Percentiles rank a stretch among this genome's conserved stretches.
These are phyloP conservation scores for Coemansia sp. DNA, from an alignment of 192 early-diverging fungal genomes.

Conservation along the genomic window DNA sequence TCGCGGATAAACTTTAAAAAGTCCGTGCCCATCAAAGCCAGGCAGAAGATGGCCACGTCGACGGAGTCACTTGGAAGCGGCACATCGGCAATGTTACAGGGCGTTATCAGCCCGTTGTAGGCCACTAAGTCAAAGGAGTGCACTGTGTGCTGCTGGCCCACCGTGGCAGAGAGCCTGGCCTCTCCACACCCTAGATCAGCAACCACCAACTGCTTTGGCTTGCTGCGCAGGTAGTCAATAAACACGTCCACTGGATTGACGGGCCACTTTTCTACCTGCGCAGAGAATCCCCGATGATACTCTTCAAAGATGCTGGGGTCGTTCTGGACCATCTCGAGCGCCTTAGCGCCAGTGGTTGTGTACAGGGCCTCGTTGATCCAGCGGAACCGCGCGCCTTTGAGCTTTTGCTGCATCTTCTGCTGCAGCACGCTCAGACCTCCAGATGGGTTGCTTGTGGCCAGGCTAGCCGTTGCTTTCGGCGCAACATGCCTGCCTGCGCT, in stretches of 20 bases:
- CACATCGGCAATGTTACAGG: constrained; percentile 91
- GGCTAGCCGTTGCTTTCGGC: neutral
- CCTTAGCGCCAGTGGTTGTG: constrained; percentile 74
- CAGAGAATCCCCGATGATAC: constrained; percentile 93
- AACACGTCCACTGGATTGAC: constrained; percentile 89
- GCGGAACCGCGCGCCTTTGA: constrained; percentile 75
- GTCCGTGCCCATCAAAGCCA: constrained; percentile 97
- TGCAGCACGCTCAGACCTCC: constrained; percentile 37
- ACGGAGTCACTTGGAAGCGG: constrained; percentile 65
- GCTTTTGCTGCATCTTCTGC: constrained; percentile 67
- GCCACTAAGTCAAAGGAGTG: constrained; percentile 89
- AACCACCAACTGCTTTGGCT: constrained; percentile 48
- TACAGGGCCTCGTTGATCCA: constrained; percentile 97
- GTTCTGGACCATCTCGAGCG: constrained; percentile 73
- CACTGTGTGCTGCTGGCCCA: constrained; percentile 63
- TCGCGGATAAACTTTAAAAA: constrained; percentile 89
- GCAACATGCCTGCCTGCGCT: neutral
- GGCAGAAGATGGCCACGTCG: constrained; percentile 87
- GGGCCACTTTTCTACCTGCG: constrained; percentile 90
- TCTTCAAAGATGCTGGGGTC: constrained; percentile 90
- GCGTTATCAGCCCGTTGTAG: constrained; percentile 73
- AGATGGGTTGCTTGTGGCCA: neutral
- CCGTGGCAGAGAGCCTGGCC: constrained; percentile 74
- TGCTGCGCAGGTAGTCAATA: constrained; percentile 60
- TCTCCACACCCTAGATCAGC: constrained; percentile 98